Base-by-base conservation (phyloP, 371 early-diverging fungal species). In the Mortierella sp. region DNA sequence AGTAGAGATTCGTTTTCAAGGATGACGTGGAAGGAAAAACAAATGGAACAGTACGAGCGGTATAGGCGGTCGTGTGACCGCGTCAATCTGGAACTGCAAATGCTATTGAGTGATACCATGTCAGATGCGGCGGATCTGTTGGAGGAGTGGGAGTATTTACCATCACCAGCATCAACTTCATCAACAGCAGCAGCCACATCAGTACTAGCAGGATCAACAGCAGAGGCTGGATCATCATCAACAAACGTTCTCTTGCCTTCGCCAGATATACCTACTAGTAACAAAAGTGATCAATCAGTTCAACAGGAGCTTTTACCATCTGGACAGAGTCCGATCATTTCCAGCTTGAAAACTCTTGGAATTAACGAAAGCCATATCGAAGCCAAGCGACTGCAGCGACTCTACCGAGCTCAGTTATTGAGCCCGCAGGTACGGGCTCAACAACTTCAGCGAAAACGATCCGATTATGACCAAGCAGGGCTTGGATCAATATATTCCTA, bases 21-120 rank as follows among this genome's bases (percentile, higher is more conserved):
- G 54, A 75, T 80, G 64, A 45, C 70, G 17, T 80, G 81, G 81
- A 74, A 58, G 51, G 81, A 80, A 26, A 80, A 80, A 56, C 81
- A 80, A 31, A 49, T 64, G 57, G 81, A 80, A 60, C 81, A 80
- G 53, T 80, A 75, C 53, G 81, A 80, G 19, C 70, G 81, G 13
- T 80, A 74, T 40, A 54, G 75, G 5, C 70, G 75, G 34, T 80
- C 81, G 19, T 74, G 81, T 40, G 81, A 80, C 51, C 61, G 63
- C 17, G 70, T 80, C 29, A 70, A 75, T 0, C 19, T 74, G 3
- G 81, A 80, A n/a, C 68, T 80, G n/a, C 61, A 80, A 40, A 57
- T 71, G 68, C 56, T 80, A 0, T 35, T 80, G 12, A 63, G 65
- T 37, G 71, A 80, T 37, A 61, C 81, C 19, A 51, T 63, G 15